Percentiles rank a stretch among this genome's conserved stretches.
phyloP scores from a whole-genome alignment of 1,284 basidiomycete species.

The Cerioporus squamosus region DNA sequence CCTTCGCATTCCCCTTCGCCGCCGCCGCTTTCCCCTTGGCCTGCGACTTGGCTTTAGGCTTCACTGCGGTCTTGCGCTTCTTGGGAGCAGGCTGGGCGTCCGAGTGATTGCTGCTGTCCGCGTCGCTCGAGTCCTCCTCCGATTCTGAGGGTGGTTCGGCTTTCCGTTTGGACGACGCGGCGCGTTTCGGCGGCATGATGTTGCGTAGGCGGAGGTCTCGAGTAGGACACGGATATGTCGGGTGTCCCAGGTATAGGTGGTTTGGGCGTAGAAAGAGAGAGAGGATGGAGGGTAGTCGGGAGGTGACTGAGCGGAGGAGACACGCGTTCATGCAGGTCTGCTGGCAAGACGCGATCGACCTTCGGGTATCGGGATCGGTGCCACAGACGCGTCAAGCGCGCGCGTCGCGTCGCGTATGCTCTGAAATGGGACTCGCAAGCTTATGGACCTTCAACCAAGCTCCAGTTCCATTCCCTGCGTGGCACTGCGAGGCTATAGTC shows the following conservation, averaged over 20 bases:
- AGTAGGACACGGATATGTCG: neutral
- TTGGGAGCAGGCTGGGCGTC: conserved; percentile 17
- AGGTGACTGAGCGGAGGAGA: conserved; percentile 5
- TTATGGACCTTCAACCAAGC: too few species aligned
- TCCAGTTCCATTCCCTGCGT: too few species aligned
- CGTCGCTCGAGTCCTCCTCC: conserved; percentile 6
- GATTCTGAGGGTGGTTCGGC: conserved; percentile 10
- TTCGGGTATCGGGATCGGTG: conserved; percentile 14
- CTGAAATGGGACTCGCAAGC: neutral
- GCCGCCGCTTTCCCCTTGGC: conserved; percentile 17
- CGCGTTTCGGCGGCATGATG: conserved; percentile 41
- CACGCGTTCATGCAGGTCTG: conserved; percentile 14
- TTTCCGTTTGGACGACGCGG: conserved; percentile 32
- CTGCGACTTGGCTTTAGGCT: conserved; percentile 26
- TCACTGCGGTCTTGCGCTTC: conserved; percentile 20
- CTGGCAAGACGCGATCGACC: conserved; percentile 15
- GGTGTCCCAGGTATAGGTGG: too few species aligned
- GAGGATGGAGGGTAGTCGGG: neutral
- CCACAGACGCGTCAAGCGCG: conserved; percentile 29
- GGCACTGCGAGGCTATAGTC: too few species aligned
- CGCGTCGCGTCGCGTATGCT: neutral
- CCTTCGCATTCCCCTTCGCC: conserved; percentile 26
- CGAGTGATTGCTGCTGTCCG: neutral
- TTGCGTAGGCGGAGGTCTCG: neutral
- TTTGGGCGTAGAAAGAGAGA: neutral